Base-by-base conservation (phyloP, 2,329 filamentous ascomycete species). In the Ophiostoma novo-ulmi region DNA sequence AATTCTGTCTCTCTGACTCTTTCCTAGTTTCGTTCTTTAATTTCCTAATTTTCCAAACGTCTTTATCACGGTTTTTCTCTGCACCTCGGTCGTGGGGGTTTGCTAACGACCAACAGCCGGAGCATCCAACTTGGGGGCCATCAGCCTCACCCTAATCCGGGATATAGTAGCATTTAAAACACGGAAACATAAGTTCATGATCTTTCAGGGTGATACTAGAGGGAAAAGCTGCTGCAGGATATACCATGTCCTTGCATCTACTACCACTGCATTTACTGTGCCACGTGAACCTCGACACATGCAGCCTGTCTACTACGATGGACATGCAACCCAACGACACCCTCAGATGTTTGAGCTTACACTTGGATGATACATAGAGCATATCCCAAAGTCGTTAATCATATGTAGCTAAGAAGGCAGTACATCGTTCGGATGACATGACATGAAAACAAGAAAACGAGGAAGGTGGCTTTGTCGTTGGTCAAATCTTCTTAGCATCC, bases 131-230 rank as follows among this genome's bases (percentile, higher is more conserved):
- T 58, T 26, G 10, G 52, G 52, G 52, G 52, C 52, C 52, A 14
- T 26, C n/a, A 26, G n/a, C 52, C 52, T 58, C 52, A 58, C n/a
- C 52, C 52, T 22, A 58, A 31, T 58, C 52, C 52, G 52, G 52
- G 4, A 1, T 14, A 10, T 26, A 2, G 52, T 10, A 26, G 13
- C n/a, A 22, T 26, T 13, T 31, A 10, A 26, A 20, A 3, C n/a
- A 10, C 5, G 17, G 44, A 17, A 48, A 20, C 6, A n/a, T 7
- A 48, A 48, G 17, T 20, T 48, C 2, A 48, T 48, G 44, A 48
- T n/a, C 5, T 48, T 7, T 4, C 41, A 31, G 31, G 3, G 31
- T 31, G 31, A 4, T 31, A 31, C 31, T 31, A 31, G 31, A 31
- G 3, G 31, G 31, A 3, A 31, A 31, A 31, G 3, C 31, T 4